Percentiles rank a stretch among this genome's conserved stretches.
Evolutionary conservation across 1,284 basidiomycete species (phyloP).

Genomic region (Trichosporon sp.): DNA sequence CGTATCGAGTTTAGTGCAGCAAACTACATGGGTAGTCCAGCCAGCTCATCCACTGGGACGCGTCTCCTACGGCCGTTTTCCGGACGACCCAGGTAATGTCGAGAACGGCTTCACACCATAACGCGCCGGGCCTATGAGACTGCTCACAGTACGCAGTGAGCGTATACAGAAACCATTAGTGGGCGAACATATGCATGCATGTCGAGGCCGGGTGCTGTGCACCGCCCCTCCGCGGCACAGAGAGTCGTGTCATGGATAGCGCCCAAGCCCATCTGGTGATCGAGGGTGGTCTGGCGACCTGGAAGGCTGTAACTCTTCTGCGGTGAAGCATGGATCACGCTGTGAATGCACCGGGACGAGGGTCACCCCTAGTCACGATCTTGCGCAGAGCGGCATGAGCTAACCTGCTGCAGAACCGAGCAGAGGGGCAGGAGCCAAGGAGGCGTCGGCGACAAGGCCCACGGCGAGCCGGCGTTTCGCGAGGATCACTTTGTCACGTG

Average conservation of each 20-base stretch:
- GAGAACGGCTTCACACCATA: conserved; percentile 1
- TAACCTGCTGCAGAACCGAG: conserved; percentile 14
- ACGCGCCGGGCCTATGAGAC: background rate
- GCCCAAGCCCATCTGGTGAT: conserved; percentile 12
- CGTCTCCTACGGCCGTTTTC: conserved; percentile 6
- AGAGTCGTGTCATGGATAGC: background rate
- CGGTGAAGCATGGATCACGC: conserved; percentile 3
- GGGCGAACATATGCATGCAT: conserved; percentile 9
- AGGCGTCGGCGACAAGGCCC: conserved; percentile 19
- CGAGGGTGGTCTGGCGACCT: background rate
- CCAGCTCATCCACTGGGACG: conserved; percentile 9
- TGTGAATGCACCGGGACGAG: background rate
- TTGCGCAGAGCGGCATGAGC: conserved; percentile 19
- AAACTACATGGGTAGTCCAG: background rate
- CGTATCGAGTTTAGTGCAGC: background rate
- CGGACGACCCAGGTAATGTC: background rate
- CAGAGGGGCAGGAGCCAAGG: conserved; percentile 16
- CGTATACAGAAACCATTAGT: conserved; percentile 1
- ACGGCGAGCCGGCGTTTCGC: conserved; percentile 17
- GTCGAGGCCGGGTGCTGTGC: background rate
- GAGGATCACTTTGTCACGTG: conserved; percentile 21
- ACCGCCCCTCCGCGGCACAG: conserved; percentile 1
- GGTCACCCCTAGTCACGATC: conserved; percentile 3
- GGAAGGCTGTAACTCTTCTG: background rate
- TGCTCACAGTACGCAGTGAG: background rate